Base-by-base conservation (phyloP, 441 rosid genomes). In the Jatropha multifida region DNA sequence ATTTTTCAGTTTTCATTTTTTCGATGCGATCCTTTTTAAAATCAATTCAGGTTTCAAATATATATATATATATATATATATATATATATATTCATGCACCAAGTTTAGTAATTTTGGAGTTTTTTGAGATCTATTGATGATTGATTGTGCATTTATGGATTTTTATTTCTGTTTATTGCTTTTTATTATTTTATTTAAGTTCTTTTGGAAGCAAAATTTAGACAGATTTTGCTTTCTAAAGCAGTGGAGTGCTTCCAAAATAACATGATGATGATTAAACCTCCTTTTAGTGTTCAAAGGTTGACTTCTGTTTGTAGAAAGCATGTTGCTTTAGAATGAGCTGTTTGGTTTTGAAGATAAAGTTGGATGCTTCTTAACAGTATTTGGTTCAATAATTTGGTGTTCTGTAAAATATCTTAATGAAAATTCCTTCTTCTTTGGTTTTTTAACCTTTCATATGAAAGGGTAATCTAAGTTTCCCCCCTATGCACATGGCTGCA, bases 241-340 rank as follows among this genome's bases (percentile, higher is more conserved):
- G n/a, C 32, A 49, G 54, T 27, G 20, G 64, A 52, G 20, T 65
- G 71, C 23, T 67, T 26, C 9, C 32, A 59, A 44, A 71, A 49
- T 73, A 49, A 38, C 49, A 62, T 23, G 23, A 37, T 41, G 74
- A 62, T 26, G 27, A 54, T 42, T 23, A 67, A 68, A 61, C 15
- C 23, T 75, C 40, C 40, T 58, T 75, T 75, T 64, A 18, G 41
- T 49, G 76, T 54, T 65, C 8, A 37, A 74, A 74, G 76, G 51
- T 64, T 75, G 78, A 75, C 73, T 59, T 75, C 38, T 68, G 73
- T 59, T 44, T 72, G n/a, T 32, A 11, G 56, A n/a, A 73, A 73
- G 61, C 38, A 14, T 27, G 46, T 48, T 73, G 69, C 55, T 73
- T 74, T 64, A 40, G 64, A 10, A 38, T 70, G 8, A 37, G 5